Conservation (phyloP, 1,284 basidiomycete species). For the Leccinum fallax region DNA sequence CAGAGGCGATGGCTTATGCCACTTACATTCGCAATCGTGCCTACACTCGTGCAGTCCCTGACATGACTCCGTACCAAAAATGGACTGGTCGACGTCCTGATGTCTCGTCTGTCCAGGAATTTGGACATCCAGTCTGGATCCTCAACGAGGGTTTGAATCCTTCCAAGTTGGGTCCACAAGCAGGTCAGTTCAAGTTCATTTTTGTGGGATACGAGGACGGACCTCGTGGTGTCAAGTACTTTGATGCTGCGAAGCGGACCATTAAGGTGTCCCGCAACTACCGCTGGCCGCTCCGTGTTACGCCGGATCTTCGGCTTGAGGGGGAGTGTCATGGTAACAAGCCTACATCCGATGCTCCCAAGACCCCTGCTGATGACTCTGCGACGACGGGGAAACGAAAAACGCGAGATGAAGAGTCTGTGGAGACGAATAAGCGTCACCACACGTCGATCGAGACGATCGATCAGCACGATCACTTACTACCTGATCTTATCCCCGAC, state of each 20-base stretch:
- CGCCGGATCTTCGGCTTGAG: neutral
- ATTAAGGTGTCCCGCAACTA: neutral
- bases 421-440: neutral
- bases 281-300: neutral
- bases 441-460: neutral
- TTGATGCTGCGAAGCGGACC: neutral
- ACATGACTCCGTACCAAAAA: neutral
- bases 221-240: neutral
- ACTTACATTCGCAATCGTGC: neutral
- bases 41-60: neutral
- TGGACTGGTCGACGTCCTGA: neutral
- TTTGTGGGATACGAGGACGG: neutral
- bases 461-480: neutral
- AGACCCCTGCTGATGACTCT: neutral
- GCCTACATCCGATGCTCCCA: neutral
- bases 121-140: neutral
- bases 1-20: neutral
- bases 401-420: neutral
- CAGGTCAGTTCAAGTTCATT: neutral
- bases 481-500: neutral
- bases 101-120: neutral
- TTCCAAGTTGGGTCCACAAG: neutral
- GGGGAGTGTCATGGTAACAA: neutral
- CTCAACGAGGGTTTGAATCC: neutral
- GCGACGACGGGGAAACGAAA: neutral